A percentile compares a stretch with the other conserved stretches of the same genome.
Conservation (phyloP, 1,284 basidiomycete genomes). For the Tremellales sp. region DNA sequence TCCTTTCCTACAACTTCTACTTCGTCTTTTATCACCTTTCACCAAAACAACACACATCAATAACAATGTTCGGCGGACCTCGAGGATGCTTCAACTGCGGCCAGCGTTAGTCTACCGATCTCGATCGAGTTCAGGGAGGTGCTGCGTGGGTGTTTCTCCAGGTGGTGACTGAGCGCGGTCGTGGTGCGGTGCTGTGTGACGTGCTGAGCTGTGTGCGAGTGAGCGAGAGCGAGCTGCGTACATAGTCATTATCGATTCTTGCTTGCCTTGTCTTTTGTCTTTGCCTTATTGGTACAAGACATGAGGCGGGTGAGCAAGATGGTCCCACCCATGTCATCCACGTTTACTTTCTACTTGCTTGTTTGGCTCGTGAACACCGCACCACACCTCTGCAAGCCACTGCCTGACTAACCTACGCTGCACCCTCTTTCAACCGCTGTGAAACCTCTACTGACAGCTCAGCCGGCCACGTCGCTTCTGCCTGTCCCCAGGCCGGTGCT, state of each 20-base stretch:
- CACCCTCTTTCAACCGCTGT: background rate
- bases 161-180: constrained; percentile 9
- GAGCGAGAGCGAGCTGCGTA: constrained; percentile 22
- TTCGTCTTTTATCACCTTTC: too few species aligned
- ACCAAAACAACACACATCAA: constrained; percentile 12
- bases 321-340: background rate
- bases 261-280: background rate
- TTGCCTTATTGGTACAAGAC: background rate
- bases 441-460: background rate
- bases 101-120: constrained; percentile 29
- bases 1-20: too few species aligned
- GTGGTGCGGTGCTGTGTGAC: constrained; percentile 2
- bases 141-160: constrained; percentile 15
- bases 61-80: constrained; percentile 40
- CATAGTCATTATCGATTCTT: too few species aligned
- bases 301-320: constrained; percentile 18
- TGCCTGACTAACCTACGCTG: background rate
- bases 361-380: background rate
- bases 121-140: background rate
- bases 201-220: constrained; percentile 28
- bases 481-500: constrained; percentile 41
- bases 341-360: too few species aligned
- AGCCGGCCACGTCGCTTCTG: constrained; percentile 45
- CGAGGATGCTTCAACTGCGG: constrained; percentile 49
- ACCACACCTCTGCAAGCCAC: constrained; percentile 1